Base-by-base conservation (phyloP, 2,329 filamentous ascomycete species). In the Ceratocystis ficicola region DNA sequence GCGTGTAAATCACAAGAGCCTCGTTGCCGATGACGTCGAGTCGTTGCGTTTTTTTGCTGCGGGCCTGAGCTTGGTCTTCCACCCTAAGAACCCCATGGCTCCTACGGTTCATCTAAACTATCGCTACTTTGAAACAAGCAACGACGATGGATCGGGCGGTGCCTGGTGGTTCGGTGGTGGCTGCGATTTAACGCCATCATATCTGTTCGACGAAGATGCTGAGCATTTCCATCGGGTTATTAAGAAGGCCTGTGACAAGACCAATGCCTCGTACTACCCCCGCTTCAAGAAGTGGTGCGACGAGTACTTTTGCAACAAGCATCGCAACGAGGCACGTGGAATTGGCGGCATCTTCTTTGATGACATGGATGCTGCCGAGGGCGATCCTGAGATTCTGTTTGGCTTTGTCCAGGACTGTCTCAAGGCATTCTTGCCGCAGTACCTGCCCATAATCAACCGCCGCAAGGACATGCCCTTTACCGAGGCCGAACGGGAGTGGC, bases 101-200 rank as follows among this genome's bases (percentile, higher is more conserved):
- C 94, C 94, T 0, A 99, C 94, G 0, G 94, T 99, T 20, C 94
- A 99, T 75, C 82, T 99, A 71, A 99, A 99, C 80, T 97, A 97
- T 80, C 86, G 94, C 66, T 99, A 99, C 77, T 99, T 99, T 73
- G 94, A 99, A 79, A 99, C 94, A 1, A 88, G 89, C 68, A 88
- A 93, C 71, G 83, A 88, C 7, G 87, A 93, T 71, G 87, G 93
- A 71, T 90, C 89, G 55, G 88, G 81, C 70, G 86, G 81, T 64
- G 88, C 91, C 6, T 99, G 94, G 93, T 99, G 94, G 94, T 99
- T 96, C 72, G 94, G 94, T 69, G 94, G 94, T 63, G 94, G 94
- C 66, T 92, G 90, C 64, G 94, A 99, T 76, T 77, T 99, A 70
- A 99, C 94, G 12, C 94, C 94, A 0, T 86, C 83, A 48, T 99